Conservation (phyloP, 805 yeast species). For the Cyberlindnera galapagoensis region DNA sequence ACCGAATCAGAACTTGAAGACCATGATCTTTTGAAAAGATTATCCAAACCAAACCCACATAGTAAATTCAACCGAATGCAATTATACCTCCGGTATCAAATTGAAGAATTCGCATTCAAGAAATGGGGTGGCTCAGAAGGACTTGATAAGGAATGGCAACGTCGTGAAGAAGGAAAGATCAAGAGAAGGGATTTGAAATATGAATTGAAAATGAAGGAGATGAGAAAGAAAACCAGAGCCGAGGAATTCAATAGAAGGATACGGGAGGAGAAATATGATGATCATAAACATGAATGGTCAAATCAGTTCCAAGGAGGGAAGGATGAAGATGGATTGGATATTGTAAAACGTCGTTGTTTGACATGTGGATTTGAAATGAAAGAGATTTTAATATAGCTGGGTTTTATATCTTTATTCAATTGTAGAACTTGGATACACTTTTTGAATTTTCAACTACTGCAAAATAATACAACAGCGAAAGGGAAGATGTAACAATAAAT, state of each 20-base stretch:
- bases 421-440: background rate
- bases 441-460: background rate
- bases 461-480: background rate
- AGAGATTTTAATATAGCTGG: slow-evolving; percentile 40
- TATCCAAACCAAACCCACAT: slow-evolving; percentile 93
- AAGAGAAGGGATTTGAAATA: slow-evolving; percentile 74
- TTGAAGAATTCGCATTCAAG: slow-evolving; percentile 87
- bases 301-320: slow-evolving; percentile 42
- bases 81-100: slow-evolving; percentile 79
- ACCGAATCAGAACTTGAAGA: slow-evolving; percentile 93
- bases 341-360: slow-evolving; percentile 56
- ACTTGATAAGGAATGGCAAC: slow-evolving; percentile 86
- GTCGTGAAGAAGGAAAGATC: slow-evolving; percentile 67
- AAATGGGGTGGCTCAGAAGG: slow-evolving; percentile 94
- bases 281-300: slow-evolving; percentile 75
- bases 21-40: slow-evolving; percentile 53
- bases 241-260: slow-evolving; percentile 75
- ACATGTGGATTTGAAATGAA: slow-evolving; percentile 83
- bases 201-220: slow-evolving; percentile 70
- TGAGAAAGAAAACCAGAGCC: slow-evolving; percentile 89
- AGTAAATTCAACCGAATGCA: slow-evolving; percentile 89
- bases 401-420: background rate
- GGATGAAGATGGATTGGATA: slow-evolving; percentile 32
- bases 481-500: slow-evolving; percentile 5
- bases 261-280: slow-evolving; percentile 50